Base-by-base conservation (phyloP, 1,139 yeast species). In the Yamadazyma aaseri region DNA sequence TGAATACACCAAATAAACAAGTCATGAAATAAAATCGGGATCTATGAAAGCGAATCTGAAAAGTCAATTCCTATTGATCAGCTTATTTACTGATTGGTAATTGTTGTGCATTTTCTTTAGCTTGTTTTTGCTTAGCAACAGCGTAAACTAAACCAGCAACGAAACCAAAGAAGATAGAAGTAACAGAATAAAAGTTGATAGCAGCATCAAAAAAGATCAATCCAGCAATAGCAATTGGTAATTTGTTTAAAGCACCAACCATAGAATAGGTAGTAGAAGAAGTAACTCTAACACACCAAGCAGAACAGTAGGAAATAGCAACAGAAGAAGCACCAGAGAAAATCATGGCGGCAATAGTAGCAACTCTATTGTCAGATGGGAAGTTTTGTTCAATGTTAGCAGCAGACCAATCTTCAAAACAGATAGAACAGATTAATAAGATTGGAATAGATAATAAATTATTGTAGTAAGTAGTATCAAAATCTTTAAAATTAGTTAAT, bases 261-360 rank as follows among this genome's bases (percentile, higher is more conserved):
- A 92, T 92, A 35, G 96, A 86, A 70, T 92, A 92, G 37, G 98
- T 92, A 40, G 98, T 92, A 21, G 97, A 89, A 13, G 97, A 87
- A 29, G 98, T 94, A 46, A 90, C 97, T 71, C 98, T 86, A 44
- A 92, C 96, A 78, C 98, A 92, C 98, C 98, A 92, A 42, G 97
- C 98, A 20, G 97, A 87, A 64, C 97, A 87, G 76, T 94, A 92
- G 30, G 97, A 89, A 58, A 94, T 92, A 65, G 95, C 97, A 38
- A 92, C 95, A 21, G 97, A 84, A 28, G 95, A 84, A 48, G 86
- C 76, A 60, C 98, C 98, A 29, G 97, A 86, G 55, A 90, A 76
- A 45, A 92, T 54, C 96, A 94, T 90, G 49, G 95, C 89, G 31
- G 72, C 44, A 47, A 87, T 73, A 42, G 86, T 76, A 26, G 90